Percentiles rank a stretch among this genome's conserved stretches.
phyloP scores from a whole-genome alignment of 2,329 filamentous ascomycete genomes.

The Cladosporium sphaerospermum region DNA sequence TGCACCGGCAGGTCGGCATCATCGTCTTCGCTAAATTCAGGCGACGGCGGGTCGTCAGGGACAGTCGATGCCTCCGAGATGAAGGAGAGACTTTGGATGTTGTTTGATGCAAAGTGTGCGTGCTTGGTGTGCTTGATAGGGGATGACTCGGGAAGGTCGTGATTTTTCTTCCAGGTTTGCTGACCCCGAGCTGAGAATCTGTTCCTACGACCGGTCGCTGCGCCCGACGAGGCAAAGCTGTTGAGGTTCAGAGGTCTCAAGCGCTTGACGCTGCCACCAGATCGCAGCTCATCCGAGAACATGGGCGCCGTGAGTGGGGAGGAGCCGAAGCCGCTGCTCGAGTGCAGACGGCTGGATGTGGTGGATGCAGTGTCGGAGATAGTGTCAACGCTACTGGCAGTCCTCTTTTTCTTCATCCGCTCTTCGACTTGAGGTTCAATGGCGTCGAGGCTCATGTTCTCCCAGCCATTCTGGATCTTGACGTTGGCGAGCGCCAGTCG shows the following conservation, averaged over 20 bases:
- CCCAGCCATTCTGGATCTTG: constrained; percentile 94
- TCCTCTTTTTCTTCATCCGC: constrained; percentile 67
- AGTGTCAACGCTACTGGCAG: constrained; percentile 59
- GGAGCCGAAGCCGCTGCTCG: constrained; percentile 65
- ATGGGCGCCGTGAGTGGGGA: constrained; percentile 77
- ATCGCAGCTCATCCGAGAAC: constrained; percentile 75
- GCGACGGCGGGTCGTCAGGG: constrained; percentile 54
- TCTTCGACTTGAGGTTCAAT: constrained; percentile 81
- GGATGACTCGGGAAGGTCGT: constrained; percentile 77
- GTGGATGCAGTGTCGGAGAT: constrained; percentile 83
- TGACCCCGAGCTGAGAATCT: constrained; percentile 34
- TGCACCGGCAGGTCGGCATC: constrained; percentile 72
- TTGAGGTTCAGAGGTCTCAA: constrained; percentile 19
- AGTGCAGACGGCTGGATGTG: constrained; percentile 69
- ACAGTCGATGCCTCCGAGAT: constrained; percentile 66
- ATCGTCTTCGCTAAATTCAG: constrained; percentile 67
- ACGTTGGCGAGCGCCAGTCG: constrained; percentile 92
- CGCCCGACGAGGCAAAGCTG: constrained; percentile 23
- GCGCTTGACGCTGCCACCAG: constrained; percentile 46
- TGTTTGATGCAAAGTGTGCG: constrained; percentile 62
- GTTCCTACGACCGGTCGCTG: constrained; percentile 27
- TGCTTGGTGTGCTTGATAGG: constrained; percentile 73
- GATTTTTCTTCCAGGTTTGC: constrained; percentile 67
- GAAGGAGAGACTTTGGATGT: constrained; percentile 70
- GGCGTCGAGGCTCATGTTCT: constrained; percentile 77